phyloP scores from a whole-genome alignment of 768 basidiomycete species.

The Pilatotrama ljubarskyi region DNA sequence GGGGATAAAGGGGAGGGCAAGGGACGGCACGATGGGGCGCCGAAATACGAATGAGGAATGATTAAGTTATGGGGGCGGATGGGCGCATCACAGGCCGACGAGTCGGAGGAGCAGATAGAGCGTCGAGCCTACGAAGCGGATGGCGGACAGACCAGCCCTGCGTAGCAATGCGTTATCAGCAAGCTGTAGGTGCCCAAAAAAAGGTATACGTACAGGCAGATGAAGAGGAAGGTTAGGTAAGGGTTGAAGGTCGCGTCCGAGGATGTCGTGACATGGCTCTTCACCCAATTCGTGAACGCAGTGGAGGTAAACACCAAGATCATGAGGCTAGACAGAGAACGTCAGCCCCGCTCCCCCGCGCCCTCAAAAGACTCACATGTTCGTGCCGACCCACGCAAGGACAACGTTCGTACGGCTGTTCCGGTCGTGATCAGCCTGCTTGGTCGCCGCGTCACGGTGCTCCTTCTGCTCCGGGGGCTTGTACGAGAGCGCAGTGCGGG shows the following conservation, averaged over 20 bases:
- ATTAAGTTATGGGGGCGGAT: constrained; percentile 6
- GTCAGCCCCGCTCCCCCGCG: neutral
- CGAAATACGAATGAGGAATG: neutral
- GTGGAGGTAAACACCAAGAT: constrained; percentile 75
- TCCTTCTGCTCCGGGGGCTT: constrained; percentile 74
- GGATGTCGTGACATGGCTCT: constrained; percentile 50
- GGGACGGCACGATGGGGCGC: neutral
- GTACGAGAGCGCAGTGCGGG: constrained; percentile 64
- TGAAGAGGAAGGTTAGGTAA: constrained; percentile 86
- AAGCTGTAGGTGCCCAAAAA: constrained; percentile 1
- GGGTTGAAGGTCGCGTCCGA: constrained; percentile 73
- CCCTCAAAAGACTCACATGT: constrained; percentile 56
- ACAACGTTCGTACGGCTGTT: constrained; percentile 86
- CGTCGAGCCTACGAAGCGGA: constrained; percentile 79
- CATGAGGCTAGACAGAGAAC: constrained; percentile 49
- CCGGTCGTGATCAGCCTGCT: constrained; percentile 84
- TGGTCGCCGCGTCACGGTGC: constrained; percentile 84
- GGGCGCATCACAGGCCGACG: constrained; percentile 52
- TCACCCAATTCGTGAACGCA: constrained; percentile 75
- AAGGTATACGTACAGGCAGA: constrained; percentile 44
- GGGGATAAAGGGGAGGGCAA: neutral
- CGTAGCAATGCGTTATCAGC: neutral
- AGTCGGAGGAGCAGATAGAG: constrained; percentile 79
- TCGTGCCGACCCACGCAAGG: constrained; percentile 79
- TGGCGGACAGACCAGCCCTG: constrained; percentile 76